Evolutionary conservation across 805 yeast genomes (phyloP), one percentile per base, ranked within the genome.

Genomic region (Pichia deserticola): DNA sequence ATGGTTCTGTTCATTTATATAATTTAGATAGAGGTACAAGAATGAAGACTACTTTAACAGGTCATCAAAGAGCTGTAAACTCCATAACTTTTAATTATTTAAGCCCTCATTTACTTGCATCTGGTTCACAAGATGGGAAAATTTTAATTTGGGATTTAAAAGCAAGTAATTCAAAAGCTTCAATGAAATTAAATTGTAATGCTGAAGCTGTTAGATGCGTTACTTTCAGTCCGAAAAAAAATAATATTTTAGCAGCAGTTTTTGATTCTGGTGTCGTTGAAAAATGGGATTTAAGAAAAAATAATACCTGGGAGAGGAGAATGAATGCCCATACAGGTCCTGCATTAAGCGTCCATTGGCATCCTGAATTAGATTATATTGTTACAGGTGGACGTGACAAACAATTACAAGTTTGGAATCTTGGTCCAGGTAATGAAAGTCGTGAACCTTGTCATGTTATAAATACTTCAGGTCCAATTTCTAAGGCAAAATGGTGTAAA

Each of bases 321-420:
- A 75, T 93, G 62, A 86, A 84, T 58, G 95, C 96, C 4, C 98
- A 92, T 62, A 78, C 89, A 3, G 96, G 96, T 0, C 95, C 96
- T 3, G 98, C 96, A 0, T 70, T 90, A 15, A 79, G 95, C 5
- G 65, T 93, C 5, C 89, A 88, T 58, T 89, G 96, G 82, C 96
- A 90, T 61, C 95, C 95, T 0, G 82, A 81, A 37, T 63, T 75
- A 36, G 96, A 90, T 54, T 86, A 83, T 58, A 77, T 93, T 25
- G 82, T 84, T 5, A 87, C 96, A 25, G 97, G 97, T 13, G 99
- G 99, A 7, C 75, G 97, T 58, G 99, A 93, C 66, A 84, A 85
- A 47, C 83, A 82, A 56, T 72, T 86, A 36, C 88, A 86, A 53
- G 80, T 86, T 4, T 88, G 95, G 92, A 84, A 78, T 58, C 69